These are phyloP conservation scores for Elsinoe necatrix DNA, from an alignment of 2,329 filamentous ascomycete species.

Conservation along the genomic window DNA sequence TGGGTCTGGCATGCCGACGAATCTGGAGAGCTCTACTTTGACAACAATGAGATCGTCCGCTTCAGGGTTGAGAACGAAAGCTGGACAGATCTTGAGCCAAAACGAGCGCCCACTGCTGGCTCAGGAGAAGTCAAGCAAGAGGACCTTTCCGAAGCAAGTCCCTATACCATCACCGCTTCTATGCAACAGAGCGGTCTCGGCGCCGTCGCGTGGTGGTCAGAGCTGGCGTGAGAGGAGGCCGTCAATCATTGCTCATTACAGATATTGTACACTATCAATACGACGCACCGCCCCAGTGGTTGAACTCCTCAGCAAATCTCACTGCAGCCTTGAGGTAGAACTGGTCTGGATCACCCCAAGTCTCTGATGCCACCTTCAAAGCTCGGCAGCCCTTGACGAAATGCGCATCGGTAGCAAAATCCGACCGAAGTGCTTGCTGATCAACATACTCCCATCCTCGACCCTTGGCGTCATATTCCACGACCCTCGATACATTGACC, in stretches of 20 bases:
- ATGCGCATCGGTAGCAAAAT: conserved; percentile 65
- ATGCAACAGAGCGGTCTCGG: conserved; percentile 43
- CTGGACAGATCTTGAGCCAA: conserved; percentile 84
- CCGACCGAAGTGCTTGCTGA: conserved; percentile 59
- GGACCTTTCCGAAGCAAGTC: conserved; percentile 53
- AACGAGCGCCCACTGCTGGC: conserved; percentile 55
- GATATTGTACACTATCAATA: conserved; percentile 7
- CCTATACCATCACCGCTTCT: conserved; percentile 56
- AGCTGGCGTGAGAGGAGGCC: not conserved
- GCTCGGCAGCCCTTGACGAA: conserved; percentile 74
- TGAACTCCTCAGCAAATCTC: conserved; percentile 64
- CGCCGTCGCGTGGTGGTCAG: conserved; percentile 38
- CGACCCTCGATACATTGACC: conserved; percentile 59
- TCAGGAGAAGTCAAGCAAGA: conserved; percentile 55
- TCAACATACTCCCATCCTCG: conserved; percentile 72
- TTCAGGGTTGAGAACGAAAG: conserved; percentile 79
- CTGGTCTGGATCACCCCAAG: conserved; percentile 63
- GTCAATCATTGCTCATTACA: conserved; percentile 5
- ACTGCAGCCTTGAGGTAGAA: conserved; percentile 61
- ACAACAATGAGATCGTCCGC: conserved; percentile 79
- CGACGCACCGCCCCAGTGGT: conserved; percentile 50
- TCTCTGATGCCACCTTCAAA: conserved; percentile 63
- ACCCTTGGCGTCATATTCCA: conserved; percentile 50
- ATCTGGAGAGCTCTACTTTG: conserved; percentile 66
- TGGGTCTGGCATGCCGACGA: conserved; percentile 78